Evolutionary conservation across 345 rosid species (phyloP), one percentile per base, ranked within the genome.

Genomic region (Melaleuca quinquenervia): DNA sequence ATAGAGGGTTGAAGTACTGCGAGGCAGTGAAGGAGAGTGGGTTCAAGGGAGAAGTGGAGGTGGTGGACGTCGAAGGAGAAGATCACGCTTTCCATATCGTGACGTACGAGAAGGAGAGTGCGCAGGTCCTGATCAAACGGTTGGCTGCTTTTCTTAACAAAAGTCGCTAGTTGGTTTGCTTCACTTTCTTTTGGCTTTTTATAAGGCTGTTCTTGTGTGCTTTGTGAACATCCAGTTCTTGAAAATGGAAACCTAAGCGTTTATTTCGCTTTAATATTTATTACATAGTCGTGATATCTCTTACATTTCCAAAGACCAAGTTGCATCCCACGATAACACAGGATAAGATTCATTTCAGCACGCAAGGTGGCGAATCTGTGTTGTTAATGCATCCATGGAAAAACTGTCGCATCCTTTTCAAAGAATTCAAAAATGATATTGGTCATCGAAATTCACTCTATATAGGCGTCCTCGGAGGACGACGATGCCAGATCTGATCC

Each of bases 81-180:
- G 89, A 49, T 27, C 95, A 93, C 83, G 90, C 88, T 32, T 92
- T 93, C 44, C 94, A 93, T 78, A 74, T 90, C n/a, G 10, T 90
- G 26, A 85, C 64, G 12, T 50, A 18, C 15, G 91, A 86, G 64
- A 85, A 88, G 24, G 86, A 92, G 74, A 88, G 74, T 58, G 87
- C 93, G 1, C 85, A 45, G 83, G 56, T 75, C 18, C 7, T 91
- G 74, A 90, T 90, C 64, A 87, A 87, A 88, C 89, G 83, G 15
- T 44, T 92, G 84, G 92, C 91, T 82, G 85, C 89, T 64, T 92
- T 91, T 84, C 82, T 92, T 15, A 53, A 41, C 82, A 64, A 64
- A 80, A 62, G 56, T 62, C 51, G 82, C 32, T 70, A 36, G 80
- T 22, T 70, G 5, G 48, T 8, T 70, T 70, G 80, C 80, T 36